Evolutionary conservation across 257 asterid species (phyloP).

Genomic region (Primulina tabacum): DNA sequence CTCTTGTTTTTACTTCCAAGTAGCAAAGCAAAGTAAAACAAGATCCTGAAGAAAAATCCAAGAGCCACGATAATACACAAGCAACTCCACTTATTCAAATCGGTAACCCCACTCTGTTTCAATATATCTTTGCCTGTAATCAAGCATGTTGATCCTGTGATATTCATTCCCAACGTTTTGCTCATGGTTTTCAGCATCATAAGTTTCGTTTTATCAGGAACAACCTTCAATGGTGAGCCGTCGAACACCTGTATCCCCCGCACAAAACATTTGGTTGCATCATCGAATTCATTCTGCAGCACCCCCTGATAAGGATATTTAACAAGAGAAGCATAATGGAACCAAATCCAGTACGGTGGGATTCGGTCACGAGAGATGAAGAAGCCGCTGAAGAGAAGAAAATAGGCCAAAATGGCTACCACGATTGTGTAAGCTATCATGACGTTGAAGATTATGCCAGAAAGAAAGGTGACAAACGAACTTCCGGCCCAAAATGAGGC

Average conservation of each 20-base stretch:
- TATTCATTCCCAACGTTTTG: constrained; percentile 28
- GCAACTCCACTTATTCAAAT: constrained; percentile 22
- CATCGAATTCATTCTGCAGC: constrained; percentile 34
- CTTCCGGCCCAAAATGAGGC: constrained; percentile 49
- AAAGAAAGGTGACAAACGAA: constrained; percentile 40
- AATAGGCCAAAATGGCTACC: constrained; percentile 34
- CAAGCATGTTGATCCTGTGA: constrained; percentile 31
- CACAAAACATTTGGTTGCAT: constrained; percentile 36
- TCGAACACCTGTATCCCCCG: constrained; percentile 43
- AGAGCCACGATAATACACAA: constrained; percentile 26
- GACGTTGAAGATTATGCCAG: constrained; percentile 36
- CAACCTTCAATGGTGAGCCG: constrained; percentile 20
- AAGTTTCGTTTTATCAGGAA: constrained; percentile 27
- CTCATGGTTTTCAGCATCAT: constrained; percentile 26
- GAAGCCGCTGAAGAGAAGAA: constrained; percentile 39
- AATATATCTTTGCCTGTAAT: constrained; percentile 36
- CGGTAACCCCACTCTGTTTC: constrained; percentile 32
- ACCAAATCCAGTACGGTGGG: constrained; percentile 46
- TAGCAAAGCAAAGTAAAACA: constrained; percentile 21
- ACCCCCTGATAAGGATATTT: constrained; percentile 42
- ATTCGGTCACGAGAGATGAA: constrained; percentile 35
- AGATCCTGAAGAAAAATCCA: constrained; percentile 34
- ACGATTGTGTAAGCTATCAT: constrained; percentile 34
- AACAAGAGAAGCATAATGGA: constrained; percentile 38
- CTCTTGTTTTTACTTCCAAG: constrained; percentile 26